phyloP scores from a whole-genome alignment of 1,284 basidiomycete genomes.

The Athelia sp. region DNA sequence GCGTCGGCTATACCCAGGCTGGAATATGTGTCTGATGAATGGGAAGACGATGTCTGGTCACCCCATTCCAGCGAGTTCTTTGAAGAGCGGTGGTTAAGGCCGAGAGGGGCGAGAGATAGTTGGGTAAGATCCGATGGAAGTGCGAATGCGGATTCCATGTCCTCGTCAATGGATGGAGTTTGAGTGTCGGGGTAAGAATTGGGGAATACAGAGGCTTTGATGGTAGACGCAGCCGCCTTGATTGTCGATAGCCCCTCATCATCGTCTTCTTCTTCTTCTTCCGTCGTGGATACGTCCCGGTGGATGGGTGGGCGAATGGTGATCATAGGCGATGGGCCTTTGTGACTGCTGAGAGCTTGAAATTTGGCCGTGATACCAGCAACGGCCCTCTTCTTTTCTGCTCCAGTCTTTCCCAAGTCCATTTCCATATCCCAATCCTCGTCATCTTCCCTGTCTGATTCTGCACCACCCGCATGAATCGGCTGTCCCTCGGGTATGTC shows the following conservation, averaged over 20 bases:
- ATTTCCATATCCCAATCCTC: slow-evolving; percentile 78
- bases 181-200: slow-evolving; percentile 29
- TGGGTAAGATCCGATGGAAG: slow-evolving; percentile 73
- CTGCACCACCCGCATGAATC: slow-evolving; percentile 48
- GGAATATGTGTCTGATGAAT: slow-evolving; percentile 79
- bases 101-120: slow-evolving; percentile 69
- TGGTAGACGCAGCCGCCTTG: slow-evolving; percentile 33
- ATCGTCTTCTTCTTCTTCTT: slow-evolving; percentile 57
- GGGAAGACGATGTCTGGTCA: slow-evolving; percentile 74
- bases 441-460: slow-evolving; percentile 58
- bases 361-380: slow-evolving; percentile 30
- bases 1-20: slow-evolving; percentile 67
- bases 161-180: slow-evolving; percentile 47
- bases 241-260: slow-evolving; percentile 63
- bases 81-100: slow-evolving; percentile 66
- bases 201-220: slow-evolving; percentile 60
- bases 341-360: slow-evolving; percentile 17
- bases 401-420: slow-evolving; percentile 55
- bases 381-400: slow-evolving; percentile 38
- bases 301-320: slow-evolving; percentile 60
- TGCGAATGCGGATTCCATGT: slow-evolving; percentile 72
- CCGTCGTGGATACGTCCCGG: slow-evolving; percentile 20
- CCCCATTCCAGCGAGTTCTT: slow-evolving; percentile 81
- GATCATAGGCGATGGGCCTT: slow-evolving; percentile 37
- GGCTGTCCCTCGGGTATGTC: slow-evolving; percentile 70